Conservation (phyloP, 805 yeast species). For the Peterozyma toletana region DNA sequence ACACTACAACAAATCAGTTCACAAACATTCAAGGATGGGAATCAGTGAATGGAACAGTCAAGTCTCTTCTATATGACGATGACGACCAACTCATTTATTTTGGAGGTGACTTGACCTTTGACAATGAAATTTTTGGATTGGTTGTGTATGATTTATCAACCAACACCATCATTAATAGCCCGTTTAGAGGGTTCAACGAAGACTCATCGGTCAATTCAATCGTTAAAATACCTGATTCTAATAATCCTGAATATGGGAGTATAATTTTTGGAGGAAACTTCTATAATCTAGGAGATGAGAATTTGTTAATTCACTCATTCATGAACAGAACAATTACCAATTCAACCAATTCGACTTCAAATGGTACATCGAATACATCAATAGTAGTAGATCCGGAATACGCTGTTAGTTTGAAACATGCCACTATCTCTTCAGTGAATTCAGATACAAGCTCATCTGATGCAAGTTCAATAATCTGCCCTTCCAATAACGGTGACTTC, state of each 20-base stretch:
- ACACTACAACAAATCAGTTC: slow-evolving; percentile 1
- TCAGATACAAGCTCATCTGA: slow-evolving; percentile 22
- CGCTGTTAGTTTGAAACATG: slow-evolving; percentile 49
- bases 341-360: slow-evolving; percentile 17
- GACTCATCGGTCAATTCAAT: slow-evolving; percentile 59
- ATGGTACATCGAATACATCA: slow-evolving; percentile 29
- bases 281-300: slow-evolving; percentile 46
- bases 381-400: slow-evolving; percentile 49
- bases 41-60: slow-evolving; percentile 31
- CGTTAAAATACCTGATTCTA: slow-evolving; percentile 30
- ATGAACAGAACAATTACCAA: slow-evolving; percentile 15
- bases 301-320: slow-evolving; percentile 29
- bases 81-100: slow-evolving; percentile 49
- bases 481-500: slow-evolving; percentile 49
- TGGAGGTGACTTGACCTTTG: slow-evolving; percentile 70
- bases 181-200: slow-evolving; percentile 72
- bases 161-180: slow-evolving; percentile 35
- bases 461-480: slow-evolving; percentile 46
- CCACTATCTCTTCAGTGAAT: slow-evolving; percentile 42
- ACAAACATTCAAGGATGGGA: slow-evolving; percentile 14
- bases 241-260: slow-evolving; percentile 30
- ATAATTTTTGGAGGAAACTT: slow-evolving; percentile 81
- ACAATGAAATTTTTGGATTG: slow-evolving; percentile 43
- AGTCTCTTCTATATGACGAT: slow-evolving; percentile 39
- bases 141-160: slow-evolving; percentile 53